Conservation (phyloP, 257 asterid species). For the Penstemon barbatus region DNA sequence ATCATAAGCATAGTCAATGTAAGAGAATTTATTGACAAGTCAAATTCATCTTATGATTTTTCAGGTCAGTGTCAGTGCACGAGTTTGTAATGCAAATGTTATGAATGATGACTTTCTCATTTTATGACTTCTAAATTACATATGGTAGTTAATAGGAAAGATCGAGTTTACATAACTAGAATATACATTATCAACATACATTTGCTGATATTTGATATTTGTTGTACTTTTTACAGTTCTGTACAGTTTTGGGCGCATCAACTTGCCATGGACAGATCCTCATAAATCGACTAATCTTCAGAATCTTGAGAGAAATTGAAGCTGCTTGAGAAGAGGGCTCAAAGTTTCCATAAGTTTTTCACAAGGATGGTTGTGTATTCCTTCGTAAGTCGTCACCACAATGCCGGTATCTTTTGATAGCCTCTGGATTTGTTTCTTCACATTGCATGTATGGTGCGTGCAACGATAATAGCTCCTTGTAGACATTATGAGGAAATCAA, state of each 20-base stretch:
- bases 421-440: constrained; percentile 93
- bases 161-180: constrained; percentile 17
- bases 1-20: background rate
- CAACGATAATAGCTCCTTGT: constrained; percentile 94
- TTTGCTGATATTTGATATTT: background rate
- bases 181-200: constrained; percentile 1
- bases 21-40: background rate
- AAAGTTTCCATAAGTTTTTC: constrained; percentile 91
- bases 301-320: constrained; percentile 87
- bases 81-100: background rate
- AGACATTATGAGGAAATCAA: constrained; percentile 13
- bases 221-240: constrained; percentile 26
- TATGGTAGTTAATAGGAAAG: constrained; percentile 12
- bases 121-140: constrained; percentile 11
- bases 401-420: constrained; percentile 71
- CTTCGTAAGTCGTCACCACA: constrained; percentile 90
- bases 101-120: background rate
- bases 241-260: constrained; percentile 27
- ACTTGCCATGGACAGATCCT: background rate
- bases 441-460: constrained; percentile 95
- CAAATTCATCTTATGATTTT: background rate
- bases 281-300: constrained; percentile 25
- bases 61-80: background rate
- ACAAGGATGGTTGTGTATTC: constrained; percentile 92
- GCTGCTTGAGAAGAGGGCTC: constrained; percentile 89